Percentiles rank a stretch among this genome's conserved stretches.
phyloP scores from a whole-genome alignment of 2,329 filamentous ascomycete genomes.

The Celoporthe dispersa region DNA sequence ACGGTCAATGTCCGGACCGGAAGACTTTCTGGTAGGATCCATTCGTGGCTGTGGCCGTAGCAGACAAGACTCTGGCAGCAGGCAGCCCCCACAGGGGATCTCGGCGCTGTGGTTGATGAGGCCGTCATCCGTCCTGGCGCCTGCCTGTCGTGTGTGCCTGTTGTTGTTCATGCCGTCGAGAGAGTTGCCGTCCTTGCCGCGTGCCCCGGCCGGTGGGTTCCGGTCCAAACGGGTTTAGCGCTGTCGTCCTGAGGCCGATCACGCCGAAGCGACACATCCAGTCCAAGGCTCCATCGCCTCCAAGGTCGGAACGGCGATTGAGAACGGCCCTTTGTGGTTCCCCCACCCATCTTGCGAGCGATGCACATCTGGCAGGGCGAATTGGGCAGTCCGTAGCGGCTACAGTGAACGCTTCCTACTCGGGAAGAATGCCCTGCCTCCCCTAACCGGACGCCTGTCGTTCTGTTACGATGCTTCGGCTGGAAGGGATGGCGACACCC shows the following conservation, averaged over 20 bases:
- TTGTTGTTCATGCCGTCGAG: not conserved
- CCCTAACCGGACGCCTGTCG: too few species aligned
- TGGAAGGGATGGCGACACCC: slow-evolving; percentile 2
- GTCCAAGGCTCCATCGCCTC: not conserved
- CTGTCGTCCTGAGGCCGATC: slow-evolving; percentile 20
- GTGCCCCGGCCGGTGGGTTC: slow-evolving; percentile 14
- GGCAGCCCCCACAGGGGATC: not conserved
- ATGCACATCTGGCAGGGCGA: not conserved
- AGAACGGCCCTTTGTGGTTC: slow-evolving; percentile 26
- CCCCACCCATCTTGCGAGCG: not conserved
- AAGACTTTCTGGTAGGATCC: not conserved
- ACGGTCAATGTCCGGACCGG: slow-evolving; percentile 25
- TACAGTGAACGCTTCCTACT: slow-evolving; percentile 11
- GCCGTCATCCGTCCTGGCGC: not conserved
- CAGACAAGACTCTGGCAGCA: not conserved
- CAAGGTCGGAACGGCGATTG: slow-evolving; percentile 20
- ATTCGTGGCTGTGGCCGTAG: not conserved
- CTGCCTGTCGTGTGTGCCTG: not conserved
- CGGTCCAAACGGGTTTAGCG: slow-evolving; percentile 18
- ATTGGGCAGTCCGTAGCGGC: slow-evolving; percentile 1
- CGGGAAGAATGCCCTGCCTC: slow-evolving; percentile 1
- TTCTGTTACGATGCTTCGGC: slow-evolving; percentile 15
- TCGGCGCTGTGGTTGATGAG: slow-evolving; percentile 6
- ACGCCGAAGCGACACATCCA: slow-evolving; percentile 20
- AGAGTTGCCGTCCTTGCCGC: slow-evolving; percentile 23